Base-by-base conservation (phyloP, 2,329 filamentous ascomycete genomes). In the Dactylellina haptotyla region DNA sequence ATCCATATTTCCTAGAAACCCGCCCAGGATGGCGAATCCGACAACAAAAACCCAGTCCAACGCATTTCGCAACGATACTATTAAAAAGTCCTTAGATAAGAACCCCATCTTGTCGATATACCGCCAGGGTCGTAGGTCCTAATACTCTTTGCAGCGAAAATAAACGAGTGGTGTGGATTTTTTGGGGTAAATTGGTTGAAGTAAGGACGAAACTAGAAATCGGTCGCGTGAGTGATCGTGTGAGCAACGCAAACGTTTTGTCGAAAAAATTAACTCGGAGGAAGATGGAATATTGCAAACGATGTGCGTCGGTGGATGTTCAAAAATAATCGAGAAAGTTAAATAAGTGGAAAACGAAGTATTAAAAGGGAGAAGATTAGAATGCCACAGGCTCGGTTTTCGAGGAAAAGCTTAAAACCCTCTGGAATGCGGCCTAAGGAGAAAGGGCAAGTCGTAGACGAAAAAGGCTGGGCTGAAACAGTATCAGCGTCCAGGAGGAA, bases 21-120 rank as follows among this genome's bases (percentile, higher is more conserved):
- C 54, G 4, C 53, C 69, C 14, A 54, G 30, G 10, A 61, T 12
- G 5, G 28, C 20, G 30, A 73, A 73, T 1, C 53, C 69, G 16
- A 73, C 50, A 26, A 73, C 69, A 30, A 73, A 28, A 0, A 73
- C 50, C 69, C 69, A 73, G n/a, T 73, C 69, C 41, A 73, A 45
- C 28, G 62, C 46, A 73, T 73, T 66, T 34, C 61, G 61, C 54
- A 62, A 39, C 25, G 69, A 61, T 48, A 66, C 61, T 10, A 73
- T 50, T 45, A 73, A 45, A 28, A 66, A 45, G 18, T 66, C 69
- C 23, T 28, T 50, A 46, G 61, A 61, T 1, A 61, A 0, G 5
- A 65, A 62, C 37, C 18, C 41, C 69, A 73, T 73, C 25, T 23
- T 46, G 16, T 3, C 37, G 23, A 23, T 34, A 32, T 51, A 50